phyloP scores from a whole-genome alignment of 2,329 filamentous ascomycete genomes.

The Fusarium agapanthi region DNA sequence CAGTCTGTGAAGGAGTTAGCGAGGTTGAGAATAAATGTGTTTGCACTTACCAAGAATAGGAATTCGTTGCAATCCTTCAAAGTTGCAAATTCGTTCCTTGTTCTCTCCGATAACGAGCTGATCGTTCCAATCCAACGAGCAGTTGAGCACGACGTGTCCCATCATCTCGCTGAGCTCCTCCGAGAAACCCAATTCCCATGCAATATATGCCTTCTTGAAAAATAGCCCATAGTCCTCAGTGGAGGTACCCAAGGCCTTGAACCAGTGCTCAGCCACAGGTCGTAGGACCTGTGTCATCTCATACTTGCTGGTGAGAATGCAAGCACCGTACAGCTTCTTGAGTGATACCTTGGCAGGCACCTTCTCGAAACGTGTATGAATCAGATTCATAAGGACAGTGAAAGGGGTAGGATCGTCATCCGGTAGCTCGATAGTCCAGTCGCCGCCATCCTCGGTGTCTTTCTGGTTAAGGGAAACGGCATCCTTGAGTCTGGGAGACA shows the following conservation, averaged over 20 bases:
- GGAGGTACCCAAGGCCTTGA: neutral
- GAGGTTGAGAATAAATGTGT: neutral
- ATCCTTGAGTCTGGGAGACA: neutral
- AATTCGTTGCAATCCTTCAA: neutral
- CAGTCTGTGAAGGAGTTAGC: slow-evolving; percentile 8
- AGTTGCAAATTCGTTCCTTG: neutral
- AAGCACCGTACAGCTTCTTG: slow-evolving; percentile 10
- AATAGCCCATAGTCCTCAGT: neutral
- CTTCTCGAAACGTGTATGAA: slow-evolving; percentile 14
- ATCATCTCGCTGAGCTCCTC: neutral
- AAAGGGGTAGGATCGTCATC: slow-evolving; percentile 11
- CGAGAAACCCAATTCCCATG: slow-evolving; percentile 26
- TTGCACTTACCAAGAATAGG: slow-evolving; percentile 14
- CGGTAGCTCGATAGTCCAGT: slow-evolving; percentile 5
- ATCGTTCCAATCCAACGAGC: neutral
- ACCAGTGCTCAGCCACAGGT: slow-evolving; percentile 24
- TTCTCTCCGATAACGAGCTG: slow-evolving; percentile 4
- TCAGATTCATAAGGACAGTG: slow-evolving; percentile 9
- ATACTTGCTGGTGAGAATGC: slow-evolving; percentile 27
- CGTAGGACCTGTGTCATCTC: slow-evolving; percentile 17
- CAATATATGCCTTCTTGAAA: slow-evolving; percentile 8
- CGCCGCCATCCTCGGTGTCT: neutral
- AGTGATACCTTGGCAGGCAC: neutral
- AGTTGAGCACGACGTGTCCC: neutral
- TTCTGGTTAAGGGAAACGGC: neutral